Conservation (phyloP, 2,329 filamentous ascomycete species). For the Claviceps cyperi region DNA sequence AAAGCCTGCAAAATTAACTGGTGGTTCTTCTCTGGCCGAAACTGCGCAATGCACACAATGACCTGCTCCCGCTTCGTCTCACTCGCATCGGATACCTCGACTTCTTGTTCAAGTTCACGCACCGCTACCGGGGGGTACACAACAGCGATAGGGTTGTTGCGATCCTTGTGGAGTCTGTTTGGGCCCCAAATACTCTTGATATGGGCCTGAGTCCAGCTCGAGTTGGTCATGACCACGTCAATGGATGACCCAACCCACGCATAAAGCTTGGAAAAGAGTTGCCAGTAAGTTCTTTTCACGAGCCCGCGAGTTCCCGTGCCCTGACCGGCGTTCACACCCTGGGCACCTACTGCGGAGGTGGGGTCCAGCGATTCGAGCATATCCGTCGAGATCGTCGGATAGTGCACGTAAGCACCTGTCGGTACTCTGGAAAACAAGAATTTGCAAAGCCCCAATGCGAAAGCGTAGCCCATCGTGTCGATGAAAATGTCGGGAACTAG, state of each 20-base stretch:
- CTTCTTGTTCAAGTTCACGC: conserved; percentile 59
- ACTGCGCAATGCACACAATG: conserved; percentile 90
- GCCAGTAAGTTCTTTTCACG: conserved; percentile 74
- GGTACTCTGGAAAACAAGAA: conserved; percentile 67
- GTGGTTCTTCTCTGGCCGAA: conserved; percentile 95
- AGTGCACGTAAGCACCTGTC: conserved; percentile 90
- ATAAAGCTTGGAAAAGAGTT: conserved; percentile 69
- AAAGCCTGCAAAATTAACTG: conserved; percentile 75
- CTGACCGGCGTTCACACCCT: conserved; percentile 71
- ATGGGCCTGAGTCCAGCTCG: conserved; percentile 80
- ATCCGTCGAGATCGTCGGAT: conserved; percentile 94
- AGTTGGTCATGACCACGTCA: conserved; percentile 96
- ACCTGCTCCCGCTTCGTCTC: conserved; percentile 56
- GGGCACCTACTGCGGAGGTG: conserved; percentile 37
- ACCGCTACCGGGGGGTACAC: conserved; percentile 92
- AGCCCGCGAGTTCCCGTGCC: conserved; percentile 57
- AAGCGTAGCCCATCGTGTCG: conserved; percentile 97
- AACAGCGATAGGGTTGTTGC: conserved; percentile 46
- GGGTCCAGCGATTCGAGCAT: conserved; percentile 80
- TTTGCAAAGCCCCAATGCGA: conserved; percentile 69
- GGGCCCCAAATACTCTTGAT: conserved; percentile 68
- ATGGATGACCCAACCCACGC: conserved; percentile 68
- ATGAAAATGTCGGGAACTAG: conserved; percentile 87
- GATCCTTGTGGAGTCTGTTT: conserved; percentile 30
- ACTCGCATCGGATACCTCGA: conserved; percentile 55